A percentile compares a stretch with the other conserved stretches of the same genome.
Evolutionary conservation across 129 eudicot species (phyloP).

Genomic region (Flaveria trinervia): DNA sequence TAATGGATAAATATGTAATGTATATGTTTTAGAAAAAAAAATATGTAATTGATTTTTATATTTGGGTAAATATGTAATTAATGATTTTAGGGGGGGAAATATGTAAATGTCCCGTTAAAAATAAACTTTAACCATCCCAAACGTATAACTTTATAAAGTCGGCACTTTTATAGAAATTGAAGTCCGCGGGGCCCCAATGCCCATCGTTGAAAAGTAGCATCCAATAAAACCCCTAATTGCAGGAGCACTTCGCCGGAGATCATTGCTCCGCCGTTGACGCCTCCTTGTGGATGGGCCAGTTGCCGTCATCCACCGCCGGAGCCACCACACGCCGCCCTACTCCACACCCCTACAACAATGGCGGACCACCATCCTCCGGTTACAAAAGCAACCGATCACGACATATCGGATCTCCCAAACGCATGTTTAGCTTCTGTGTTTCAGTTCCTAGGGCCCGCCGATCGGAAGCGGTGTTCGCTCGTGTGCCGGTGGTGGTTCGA

Average conservation of each 20-base stretch:
- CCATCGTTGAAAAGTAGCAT: conserved; percentile 14
- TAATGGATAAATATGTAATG: too few species aligned
- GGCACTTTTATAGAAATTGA: background rate
- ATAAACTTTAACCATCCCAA: too few species aligned
- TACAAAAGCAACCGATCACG: background rate
- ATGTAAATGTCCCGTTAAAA: too few species aligned
- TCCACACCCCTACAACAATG: conserved; percentile 20
- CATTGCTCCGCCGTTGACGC: conserved; percentile 25
- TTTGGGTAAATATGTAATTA: too few species aligned
- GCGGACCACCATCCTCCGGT: conserved; percentile 18
- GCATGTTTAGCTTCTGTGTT: conserved; percentile 63
- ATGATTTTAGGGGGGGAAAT: too few species aligned
- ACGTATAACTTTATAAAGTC: background rate
- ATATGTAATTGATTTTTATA: too few species aligned
- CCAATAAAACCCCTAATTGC: conserved; percentile 6
- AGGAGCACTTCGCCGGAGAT: conserved; percentile 25
- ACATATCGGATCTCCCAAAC: conserved; percentile 46
- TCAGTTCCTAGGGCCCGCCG: conserved; percentile 51
- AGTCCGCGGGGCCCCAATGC: background rate
- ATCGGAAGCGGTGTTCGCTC: conserved; percentile 58
- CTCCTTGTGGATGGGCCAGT: conserved; percentile 58
- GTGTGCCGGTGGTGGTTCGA: conserved; percentile 63
- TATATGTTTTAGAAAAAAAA: too few species aligned
- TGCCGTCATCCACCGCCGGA: conserved; percentile 48
- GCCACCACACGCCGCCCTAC: conserved; percentile 18